Evolutionary conservation across 805 yeast genomes (phyloP).

Genomic region (Kluyveromyces starmeri): DNA sequence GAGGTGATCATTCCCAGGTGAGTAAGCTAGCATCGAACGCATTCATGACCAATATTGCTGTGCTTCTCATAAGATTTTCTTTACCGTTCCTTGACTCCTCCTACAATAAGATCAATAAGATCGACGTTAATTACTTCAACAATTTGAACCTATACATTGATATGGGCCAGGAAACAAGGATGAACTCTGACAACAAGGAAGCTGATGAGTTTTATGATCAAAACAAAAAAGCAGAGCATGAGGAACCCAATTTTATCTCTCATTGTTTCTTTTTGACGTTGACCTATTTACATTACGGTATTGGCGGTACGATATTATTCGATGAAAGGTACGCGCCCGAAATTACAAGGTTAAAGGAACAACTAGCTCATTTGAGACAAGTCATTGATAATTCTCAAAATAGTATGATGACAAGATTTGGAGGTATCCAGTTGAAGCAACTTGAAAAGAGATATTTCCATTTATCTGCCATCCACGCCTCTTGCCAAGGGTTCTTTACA

Average conservation of each 20-base stretch:
- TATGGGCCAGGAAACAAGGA: slow-evolving; percentile 71
- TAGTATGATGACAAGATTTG: slow-evolving; percentile 24
- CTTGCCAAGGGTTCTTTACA: slow-evolving; percentile 55
- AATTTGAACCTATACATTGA: slow-evolving; percentile 46
- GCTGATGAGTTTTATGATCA: slow-evolving; percentile 48
- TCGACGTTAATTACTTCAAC: slow-evolving; percentile 62
- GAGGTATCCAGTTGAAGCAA: slow-evolving; percentile 39
- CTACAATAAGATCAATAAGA: slow-evolving; percentile 63
- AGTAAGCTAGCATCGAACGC: slow-evolving; percentile 66
- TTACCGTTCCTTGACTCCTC: slow-evolving; percentile 73
- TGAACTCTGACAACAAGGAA: slow-evolving; percentile 66
- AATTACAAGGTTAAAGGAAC: slow-evolving; percentile 38
- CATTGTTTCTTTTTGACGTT: slow-evolving; percentile 77
- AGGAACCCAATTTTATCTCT: slow-evolving; percentile 67
- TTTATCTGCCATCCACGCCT: slow-evolving; percentile 40
- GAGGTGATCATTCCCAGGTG: slow-evolving; percentile 74
- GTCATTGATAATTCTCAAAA: slow-evolving; percentile 12
- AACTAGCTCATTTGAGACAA: slow-evolving; percentile 28
- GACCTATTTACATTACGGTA: slow-evolving; percentile 78
- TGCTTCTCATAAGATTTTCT: slow-evolving; percentile 60
- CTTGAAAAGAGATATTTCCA: slow-evolving; percentile 35
- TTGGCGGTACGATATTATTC: slow-evolving; percentile 63
- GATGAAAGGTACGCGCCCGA: slow-evolving; percentile 48
- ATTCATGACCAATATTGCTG: slow-evolving; percentile 67
- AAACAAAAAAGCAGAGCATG: slow-evolving; percentile 29